phyloP scores from a whole-genome alignment of 768 basidiomycete species.

The Gelatoporia subvermispora region DNA sequence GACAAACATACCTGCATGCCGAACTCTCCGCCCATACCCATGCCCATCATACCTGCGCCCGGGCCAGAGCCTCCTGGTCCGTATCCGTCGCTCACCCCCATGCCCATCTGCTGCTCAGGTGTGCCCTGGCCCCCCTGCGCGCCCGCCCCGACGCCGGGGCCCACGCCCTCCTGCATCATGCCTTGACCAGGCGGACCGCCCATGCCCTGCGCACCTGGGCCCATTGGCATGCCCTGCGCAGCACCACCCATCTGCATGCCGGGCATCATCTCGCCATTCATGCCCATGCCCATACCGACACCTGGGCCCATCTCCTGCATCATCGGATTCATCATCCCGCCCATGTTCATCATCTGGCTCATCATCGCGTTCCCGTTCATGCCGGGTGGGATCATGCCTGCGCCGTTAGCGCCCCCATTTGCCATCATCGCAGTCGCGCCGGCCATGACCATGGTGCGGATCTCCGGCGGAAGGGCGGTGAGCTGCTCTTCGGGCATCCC shows the following conservation, averaged over 20 bases:
- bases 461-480: slow-evolving; percentile 70
- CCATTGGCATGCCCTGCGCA: slow-evolving; percentile 16
- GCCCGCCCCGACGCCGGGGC: slow-evolving; percentile 16
- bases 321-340: slow-evolving; percentile 55
- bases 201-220: slow-evolving; percentile 16
- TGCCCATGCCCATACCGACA: slow-evolving; percentile 30
- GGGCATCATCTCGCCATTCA: slow-evolving; percentile 67
- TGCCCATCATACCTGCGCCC: slow-evolving; percentile 60
- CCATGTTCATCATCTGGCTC: slow-evolving; percentile 29
- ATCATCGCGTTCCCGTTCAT: slow-evolving; percentile 33
- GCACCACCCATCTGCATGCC: slow-evolving; percentile 20
- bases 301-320: slow-evolving; percentile 69
- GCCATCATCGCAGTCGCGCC: slow-evolving; percentile 77
- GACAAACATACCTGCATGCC: slow-evolving; percentile 63
- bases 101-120: slow-evolving; percentile 26
- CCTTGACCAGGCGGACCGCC: slow-evolving; percentile 16
- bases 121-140: slow-evolving; percentile 17
- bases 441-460: slow-evolving; percentile 85
- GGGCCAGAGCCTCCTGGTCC: slow-evolving; percentile 29
- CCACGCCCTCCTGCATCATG: slow-evolving; percentile 19
- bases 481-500: slow-evolving; percentile 82
- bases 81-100: slow-evolving; percentile 40
- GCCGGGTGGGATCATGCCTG: slow-evolving; percentile 27
- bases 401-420: slow-evolving; percentile 42
- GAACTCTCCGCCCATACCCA: slow-evolving; percentile 67